Evolutionary conservation across 2,329 filamentous ascomycete species (phyloP).

Genomic region (Pseudocercospora crystallina): DNA sequence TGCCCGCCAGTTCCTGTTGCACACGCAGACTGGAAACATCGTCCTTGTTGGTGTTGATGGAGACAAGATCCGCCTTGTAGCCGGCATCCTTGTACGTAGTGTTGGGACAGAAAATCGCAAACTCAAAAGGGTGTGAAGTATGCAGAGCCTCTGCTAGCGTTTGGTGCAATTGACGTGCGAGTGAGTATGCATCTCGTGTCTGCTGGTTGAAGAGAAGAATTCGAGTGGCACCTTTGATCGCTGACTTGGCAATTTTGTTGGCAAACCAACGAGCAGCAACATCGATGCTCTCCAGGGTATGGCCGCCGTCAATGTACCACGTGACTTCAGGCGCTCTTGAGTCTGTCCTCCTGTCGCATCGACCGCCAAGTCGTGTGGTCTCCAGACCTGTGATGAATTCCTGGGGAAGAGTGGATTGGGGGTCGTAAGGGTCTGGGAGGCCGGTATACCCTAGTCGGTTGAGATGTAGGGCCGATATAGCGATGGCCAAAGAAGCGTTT

Average conservation of each 20-base stretch:
- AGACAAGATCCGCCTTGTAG: conserved; percentile 64
- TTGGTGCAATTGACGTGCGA: conserved; percentile 63
- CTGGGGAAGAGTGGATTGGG: conserved; percentile 52
- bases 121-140: conserved; percentile 57
- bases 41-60: conserved; percentile 58
- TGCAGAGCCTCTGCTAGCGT: conserved; percentile 50
- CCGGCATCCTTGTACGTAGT: conserved; percentile 61
- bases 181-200: conserved; percentile 69
- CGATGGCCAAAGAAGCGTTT: conserved; percentile 62
- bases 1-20: conserved; percentile 64
- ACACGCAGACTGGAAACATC: conserved; percentile 62
- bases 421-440: conserved; percentile 42
- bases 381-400: conserved; percentile 67
- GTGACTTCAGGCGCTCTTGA: conserved; percentile 51
- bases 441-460: conserved; percentile 42
- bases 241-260: conserved; percentile 35
- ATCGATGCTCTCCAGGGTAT: conserved; percentile 80
- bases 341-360: conserved; percentile 69
- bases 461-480: conserved; percentile 61
- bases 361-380: conserved; percentile 67
- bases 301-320: conserved; percentile 86
- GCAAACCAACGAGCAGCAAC: conserved; percentile 78
- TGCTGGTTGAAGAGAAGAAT: conserved; percentile 91
- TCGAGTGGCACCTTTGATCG: conserved; percentile 38
- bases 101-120: conserved; percentile 81